Evolutionary conservation across 2,329 filamentous ascomycete species (phyloP), one percentile per base, ranked within the genome.

Genomic region (Xylaria arbuscula): DNA sequence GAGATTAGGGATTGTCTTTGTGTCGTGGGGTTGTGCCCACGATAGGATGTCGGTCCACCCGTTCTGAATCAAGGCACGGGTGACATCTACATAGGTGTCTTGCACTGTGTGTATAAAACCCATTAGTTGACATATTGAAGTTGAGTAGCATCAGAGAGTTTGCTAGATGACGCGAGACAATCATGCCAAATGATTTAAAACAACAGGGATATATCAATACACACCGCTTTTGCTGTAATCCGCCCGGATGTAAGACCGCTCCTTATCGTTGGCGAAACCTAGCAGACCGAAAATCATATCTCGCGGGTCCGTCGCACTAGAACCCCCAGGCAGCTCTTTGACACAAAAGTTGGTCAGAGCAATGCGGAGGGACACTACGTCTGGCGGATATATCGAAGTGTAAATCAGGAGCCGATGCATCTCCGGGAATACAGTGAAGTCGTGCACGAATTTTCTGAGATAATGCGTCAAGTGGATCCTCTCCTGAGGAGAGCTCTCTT

Each of bases 31-130:
- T 40, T 71, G 66, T 22, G 63, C 58, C 66, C 69, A 69, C 6
- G 69, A 56, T n/a, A 71, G 40, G n/a, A 71, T 45, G 32, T 71
- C 69, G 2, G 66, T 67, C n/a, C 64, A 71, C 1, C 69, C 66
- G 32, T 58, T 61, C 9, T 24, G 28, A 17, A 68, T 65, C 40
- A 70, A n/a, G 13, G 54, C 24, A 2, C 53, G 48, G 10, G 66
- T 70, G 7, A 48, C 38, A 4, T 9, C 8, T 6, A 22, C 10
- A 34, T 68, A 70, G 3, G 19, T 54, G 17, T 62, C 58, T 40
- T 63, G 57, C 2, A 66, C 68, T 85, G 45, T 7, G 45, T 24
- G 19, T 19, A 48, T 48, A 10, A 1, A 24, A 48, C 7, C 3
- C 2, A 24, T 48, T 24, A 48, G 45, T 13, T 19, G 19, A 13